Evolutionary conservation across 1,284 basidiomycete genomes (phyloP).

Genomic region (Rhodotorula sp.): DNA sequence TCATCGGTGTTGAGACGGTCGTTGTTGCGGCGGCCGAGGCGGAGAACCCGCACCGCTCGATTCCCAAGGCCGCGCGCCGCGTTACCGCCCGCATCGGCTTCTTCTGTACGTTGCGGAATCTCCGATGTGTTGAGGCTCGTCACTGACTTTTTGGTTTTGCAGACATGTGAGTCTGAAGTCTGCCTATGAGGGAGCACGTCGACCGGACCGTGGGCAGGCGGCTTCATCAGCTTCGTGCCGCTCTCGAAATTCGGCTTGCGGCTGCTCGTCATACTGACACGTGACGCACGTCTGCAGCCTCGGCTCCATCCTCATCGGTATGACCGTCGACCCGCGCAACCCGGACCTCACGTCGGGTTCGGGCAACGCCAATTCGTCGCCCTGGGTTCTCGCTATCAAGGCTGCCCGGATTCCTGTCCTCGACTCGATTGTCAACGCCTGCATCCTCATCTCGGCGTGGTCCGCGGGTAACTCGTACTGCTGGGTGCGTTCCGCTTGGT

Average conservation of each 20-base stretch:
- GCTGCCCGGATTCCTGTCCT: slow-evolving; percentile 69
- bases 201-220: too few relatives aligned
- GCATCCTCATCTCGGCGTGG: slow-evolving; percentile 72
- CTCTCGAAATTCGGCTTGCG: too few relatives aligned
- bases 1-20: slow-evolving; percentile 65
- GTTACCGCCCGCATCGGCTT: slow-evolving; percentile 73
- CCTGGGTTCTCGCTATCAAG: slow-evolving; percentile 79
- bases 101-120: slow-evolving; percentile 72
- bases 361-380: slow-evolving; percentile 65
- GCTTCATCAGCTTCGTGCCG: too few relatives aligned
- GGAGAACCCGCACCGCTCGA: slow-evolving; percentile 55
- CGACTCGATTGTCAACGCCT: slow-evolving; percentile 53
- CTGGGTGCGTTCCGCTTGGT: slow-evolving; percentile 56
- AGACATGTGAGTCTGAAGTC: slow-evolving; percentile 3
- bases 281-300: slow-evolving; percentile 36
- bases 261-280: slow-evolving; percentile 47
- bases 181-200: too few relatives aligned
- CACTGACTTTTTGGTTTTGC: slow-evolving; percentile 59
- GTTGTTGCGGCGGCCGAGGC: slow-evolving; percentile 68
- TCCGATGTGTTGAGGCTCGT: slow-evolving; percentile 72
- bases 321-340: slow-evolving; percentile 68
- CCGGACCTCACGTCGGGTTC: slow-evolving; percentile 57
- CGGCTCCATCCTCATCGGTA: slow-evolving; percentile 52
- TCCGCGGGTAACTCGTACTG: slow-evolving; percentile 78
- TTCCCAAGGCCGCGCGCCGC: slow-evolving; percentile 67